Evolutionary conservation across 495 filamentous ascomycete species (phyloP), one percentile per base, ranked within the genome.

Genomic region (Parachaetomium inaequale): DNA sequence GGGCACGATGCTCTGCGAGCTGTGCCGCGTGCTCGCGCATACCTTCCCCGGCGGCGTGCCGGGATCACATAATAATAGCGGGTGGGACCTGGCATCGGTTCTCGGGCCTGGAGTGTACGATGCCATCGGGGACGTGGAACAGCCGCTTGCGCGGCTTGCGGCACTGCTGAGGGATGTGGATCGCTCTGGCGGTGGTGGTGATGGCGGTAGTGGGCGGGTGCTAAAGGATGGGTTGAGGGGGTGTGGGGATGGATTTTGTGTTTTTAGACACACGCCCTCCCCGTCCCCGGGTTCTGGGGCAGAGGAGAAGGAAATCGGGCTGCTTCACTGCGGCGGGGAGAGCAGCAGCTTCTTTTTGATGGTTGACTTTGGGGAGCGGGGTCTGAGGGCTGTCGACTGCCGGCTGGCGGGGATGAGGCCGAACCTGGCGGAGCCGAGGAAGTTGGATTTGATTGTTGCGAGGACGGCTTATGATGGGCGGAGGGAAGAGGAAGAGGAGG

Each of bases 1-100:
- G 1, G 32, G 60, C 17, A 36, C 62, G 8, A 55, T 65, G 55
- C 31, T 69, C 15, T 62, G 45, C 55, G 65, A 70, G 42, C 62
- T 70, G 21, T 68, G 68, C 57, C 62, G 65, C 23, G 25, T 19
- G 1, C 59, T 70, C 6, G 28, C 49, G 21, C 11, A 26, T 0
- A 19, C 43, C 0, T 53, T 29, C 2, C 25, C n/a, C n/a, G n/a
- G n/a, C n/a, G n/a, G n/a, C n/a, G n/a, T n/a, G n/a, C n/a, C n/a
- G n/a, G n/a, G n/a, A n/a, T n/a, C n/a, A n/a, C n/a, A n/a, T n/a
- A n/a, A n/a, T n/a, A n/a, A n/a, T n/a, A n/a, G n/a, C n/a, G n/a
- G n/a, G n/a, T n/a, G n/a, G n/a, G n/a, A n/a, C n/a, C n/a, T n/a
- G n/a, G 12, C 36, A 38, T 21, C n/a, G 7, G 5, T 21, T n/a